phyloP scores from a whole-genome alignment of 768 basidiomycete species.

The Mycena polygramma region DNA sequence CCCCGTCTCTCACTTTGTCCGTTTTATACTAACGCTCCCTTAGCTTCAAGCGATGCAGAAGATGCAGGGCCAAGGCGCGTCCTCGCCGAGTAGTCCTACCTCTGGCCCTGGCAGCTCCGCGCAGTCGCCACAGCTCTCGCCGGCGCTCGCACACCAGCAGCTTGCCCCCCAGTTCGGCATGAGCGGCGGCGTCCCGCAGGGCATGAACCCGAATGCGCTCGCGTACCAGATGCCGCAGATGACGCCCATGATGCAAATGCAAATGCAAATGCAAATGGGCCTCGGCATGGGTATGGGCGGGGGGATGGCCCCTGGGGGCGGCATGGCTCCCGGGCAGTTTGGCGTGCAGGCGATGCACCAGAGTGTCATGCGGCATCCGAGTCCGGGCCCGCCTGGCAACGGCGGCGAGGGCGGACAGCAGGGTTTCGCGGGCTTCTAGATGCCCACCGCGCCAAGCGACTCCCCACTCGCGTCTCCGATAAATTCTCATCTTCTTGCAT shows the following conservation, averaged over 20 bases:
- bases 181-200: conserved; percentile 6
- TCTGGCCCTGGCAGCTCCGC: conserved; percentile 55
- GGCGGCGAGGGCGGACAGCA: conserved; percentile 48
- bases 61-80: conserved; percentile 54
- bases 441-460: no score
- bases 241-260: conserved; percentile 75
- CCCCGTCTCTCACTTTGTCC: conserved; percentile 32
- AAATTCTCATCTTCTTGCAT: conserved; percentile 14
- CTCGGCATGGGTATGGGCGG: conserved; percentile 64
- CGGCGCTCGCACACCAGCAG: conserved; percentile 56
- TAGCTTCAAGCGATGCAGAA: conserved; percentile 92
- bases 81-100: conserved; percentile 55
- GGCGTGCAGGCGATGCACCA: conserved; percentile 85
- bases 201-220: conserved; percentile 59
- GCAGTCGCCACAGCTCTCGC: conserved; percentile 50
- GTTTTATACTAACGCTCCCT: conserved; percentile 13
- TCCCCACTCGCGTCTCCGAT: conserved; percentile 3
- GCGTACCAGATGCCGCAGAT: conserved; percentile 72
- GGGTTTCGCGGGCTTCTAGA: conserved; percentile 57
- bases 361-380: conserved; percentile 87
- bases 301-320: not conserved
- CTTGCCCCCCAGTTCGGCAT: conserved; percentile 60
- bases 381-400: conserved; percentile 65
- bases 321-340: conserved; percentile 64
- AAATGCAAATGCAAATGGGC: conserved; percentile 66